phyloP scores from a whole-genome alignment of 345 rosid genomes.

The Acer campestre region DNA sequence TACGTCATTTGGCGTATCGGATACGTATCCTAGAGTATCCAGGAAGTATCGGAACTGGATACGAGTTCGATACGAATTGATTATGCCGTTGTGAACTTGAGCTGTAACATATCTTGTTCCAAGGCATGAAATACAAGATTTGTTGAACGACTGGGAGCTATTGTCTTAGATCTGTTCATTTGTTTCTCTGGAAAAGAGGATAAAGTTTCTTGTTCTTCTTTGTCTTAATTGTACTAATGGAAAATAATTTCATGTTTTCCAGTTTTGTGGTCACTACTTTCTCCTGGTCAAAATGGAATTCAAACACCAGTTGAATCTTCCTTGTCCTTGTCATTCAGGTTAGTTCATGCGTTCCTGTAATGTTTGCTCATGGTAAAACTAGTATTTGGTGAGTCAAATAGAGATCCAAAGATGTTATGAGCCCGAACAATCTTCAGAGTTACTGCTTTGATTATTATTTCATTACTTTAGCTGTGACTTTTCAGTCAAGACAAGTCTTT shows the following conservation, averaged over 20 bases:
- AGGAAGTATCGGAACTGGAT: too few species aligned
- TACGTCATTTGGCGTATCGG: too few species aligned
- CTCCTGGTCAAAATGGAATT: conserved; percentile 57
- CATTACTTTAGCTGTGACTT: not conserved
- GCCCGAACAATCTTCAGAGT: not conserved
- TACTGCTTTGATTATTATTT: not conserved
- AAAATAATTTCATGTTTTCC: conserved; percentile 21
- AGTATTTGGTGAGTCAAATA: not conserved
- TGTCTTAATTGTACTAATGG: conserved; percentile 8
- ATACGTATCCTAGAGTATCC: too few species aligned
- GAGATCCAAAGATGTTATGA: not conserved
- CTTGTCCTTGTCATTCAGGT: conserved; percentile 83
- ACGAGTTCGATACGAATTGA: too few species aligned
- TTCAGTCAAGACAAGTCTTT: not conserved
- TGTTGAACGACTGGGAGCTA: not conserved
- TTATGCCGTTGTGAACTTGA: not conserved
- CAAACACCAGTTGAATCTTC: conserved; percentile 69
- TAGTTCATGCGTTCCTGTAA: conserved; percentile 21
- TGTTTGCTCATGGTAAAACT: not conserved
- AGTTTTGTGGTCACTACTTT: conserved; percentile 86
- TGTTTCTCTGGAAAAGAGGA: not conserved
- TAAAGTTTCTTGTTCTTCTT: not conserved
- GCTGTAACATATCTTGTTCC: not conserved
- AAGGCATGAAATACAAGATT: conserved; percentile 3
- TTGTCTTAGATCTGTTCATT: not conserved